Conservation (phyloP, 108 stramenopile genomes). For the Fragilariopsis cylindrus region DNA sequence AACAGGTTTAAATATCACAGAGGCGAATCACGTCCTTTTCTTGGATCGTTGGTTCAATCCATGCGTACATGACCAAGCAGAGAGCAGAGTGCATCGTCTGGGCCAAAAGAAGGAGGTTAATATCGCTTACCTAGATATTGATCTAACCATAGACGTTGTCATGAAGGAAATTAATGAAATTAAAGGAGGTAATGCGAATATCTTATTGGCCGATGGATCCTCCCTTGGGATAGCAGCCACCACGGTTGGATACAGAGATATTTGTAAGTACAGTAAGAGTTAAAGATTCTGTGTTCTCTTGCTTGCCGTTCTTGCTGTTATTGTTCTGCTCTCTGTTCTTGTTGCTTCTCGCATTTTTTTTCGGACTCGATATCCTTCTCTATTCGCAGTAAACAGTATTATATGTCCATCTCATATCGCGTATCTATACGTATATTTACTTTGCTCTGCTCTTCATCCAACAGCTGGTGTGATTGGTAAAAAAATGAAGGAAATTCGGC, state of each 20-base stretch:
- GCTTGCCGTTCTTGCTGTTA: too few species aligned
- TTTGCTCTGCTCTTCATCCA: too few species aligned
- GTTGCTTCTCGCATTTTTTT: too few species aligned
- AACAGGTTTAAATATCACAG: slow-evolving; percentile 44
- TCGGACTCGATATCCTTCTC: too few species aligned
- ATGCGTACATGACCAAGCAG: slow-evolving; percentile 38
- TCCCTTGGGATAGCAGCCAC: slow-evolving; percentile 25
- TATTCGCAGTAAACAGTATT: too few species aligned
- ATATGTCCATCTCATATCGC: too few species aligned
- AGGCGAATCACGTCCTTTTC: slow-evolving; percentile 47
- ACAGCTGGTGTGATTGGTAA: too few species aligned
- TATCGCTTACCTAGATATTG: slow-evolving; percentile 35
- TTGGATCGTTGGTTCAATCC: slow-evolving; percentile 34
- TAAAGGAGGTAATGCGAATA: slow-evolving; percentile 39
- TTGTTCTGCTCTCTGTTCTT: too few species aligned
- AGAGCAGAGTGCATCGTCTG: slow-evolving; percentile 58
- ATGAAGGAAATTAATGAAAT: slow-evolving; percentile 40
- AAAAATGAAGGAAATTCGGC: too few species aligned
- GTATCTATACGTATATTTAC: too few species aligned
- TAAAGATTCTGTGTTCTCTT: too few species aligned
- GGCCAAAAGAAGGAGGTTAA: slow-evolving; percentile 54
- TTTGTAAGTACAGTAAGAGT: background rate
- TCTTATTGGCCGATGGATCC: slow-evolving; percentile 44
- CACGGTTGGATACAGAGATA: slow-evolving; percentile 22
- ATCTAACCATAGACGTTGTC: slow-evolving; percentile 43